Conservation (phyloP, 1,284 basidiomycete genomes). For the Leccinum insolens region DNA sequence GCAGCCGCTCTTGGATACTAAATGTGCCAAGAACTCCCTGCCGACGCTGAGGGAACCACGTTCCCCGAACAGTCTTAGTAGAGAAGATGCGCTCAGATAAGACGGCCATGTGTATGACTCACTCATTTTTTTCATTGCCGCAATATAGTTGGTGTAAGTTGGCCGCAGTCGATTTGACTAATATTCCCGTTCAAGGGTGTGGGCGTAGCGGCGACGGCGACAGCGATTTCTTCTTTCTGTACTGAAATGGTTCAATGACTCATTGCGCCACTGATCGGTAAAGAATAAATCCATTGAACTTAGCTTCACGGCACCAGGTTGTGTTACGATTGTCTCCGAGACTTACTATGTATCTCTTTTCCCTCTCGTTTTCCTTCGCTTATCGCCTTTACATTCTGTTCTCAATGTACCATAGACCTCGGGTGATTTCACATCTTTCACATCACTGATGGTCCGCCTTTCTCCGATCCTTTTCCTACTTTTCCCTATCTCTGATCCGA, state of each 20-base stretch:
- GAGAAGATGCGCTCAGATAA: background rate
- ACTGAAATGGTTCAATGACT: background rate
- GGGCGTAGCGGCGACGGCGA: conserved; percentile 5
- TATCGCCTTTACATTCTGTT: too few species aligned
- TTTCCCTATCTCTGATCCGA: too few species aligned
- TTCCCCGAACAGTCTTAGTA: background rate
- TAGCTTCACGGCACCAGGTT: background rate
- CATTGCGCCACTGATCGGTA: conserved; percentile 11
- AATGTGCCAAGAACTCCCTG: conserved; percentile 4
- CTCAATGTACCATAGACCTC: too few species aligned
- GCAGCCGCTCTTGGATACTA: conserved; percentile 12
- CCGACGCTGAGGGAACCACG: background rate
- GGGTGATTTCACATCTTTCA: too few species aligned
- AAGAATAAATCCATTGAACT: conserved; percentile 5
- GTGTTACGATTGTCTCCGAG: conserved; percentile 24
- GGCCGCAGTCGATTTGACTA: background rate
- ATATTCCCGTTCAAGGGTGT: conserved; percentile 10
- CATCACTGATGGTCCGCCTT: too few species aligned
- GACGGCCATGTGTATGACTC: background rate
- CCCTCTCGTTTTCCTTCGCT: too few species aligned
- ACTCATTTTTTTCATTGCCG: background rate
- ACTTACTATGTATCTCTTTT: too few species aligned
- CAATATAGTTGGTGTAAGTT: background rate
- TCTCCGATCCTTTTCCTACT: too few species aligned
- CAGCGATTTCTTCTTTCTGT: background rate